Evolutionary conservation across 805 yeast genomes (phyloP).

Genomic region (Metschnikowia koreensis): DNA sequence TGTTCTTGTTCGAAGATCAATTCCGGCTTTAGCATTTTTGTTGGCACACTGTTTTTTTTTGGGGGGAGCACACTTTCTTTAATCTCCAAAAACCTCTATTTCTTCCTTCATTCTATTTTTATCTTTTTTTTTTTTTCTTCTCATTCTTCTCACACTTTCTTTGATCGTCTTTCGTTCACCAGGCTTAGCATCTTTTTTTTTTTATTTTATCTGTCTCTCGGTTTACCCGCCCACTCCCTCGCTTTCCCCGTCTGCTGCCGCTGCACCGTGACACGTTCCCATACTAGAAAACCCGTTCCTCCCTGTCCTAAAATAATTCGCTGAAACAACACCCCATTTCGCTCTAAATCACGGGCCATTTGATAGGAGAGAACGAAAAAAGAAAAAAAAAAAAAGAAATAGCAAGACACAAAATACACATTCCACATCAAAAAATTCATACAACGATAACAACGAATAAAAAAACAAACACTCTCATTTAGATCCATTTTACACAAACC

Average conservation of each 20-base stretch:
- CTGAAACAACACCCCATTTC: conserved; percentile 1
- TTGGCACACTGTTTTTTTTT: no score
- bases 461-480: neutral
- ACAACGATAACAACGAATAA: neutral
- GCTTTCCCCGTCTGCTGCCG: neutral
- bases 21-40: no score
- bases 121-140: neutral
- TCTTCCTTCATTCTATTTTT: no score
- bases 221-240: neutral
- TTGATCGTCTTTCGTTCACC: neutral
- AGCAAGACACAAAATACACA: no score
- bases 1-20: no score
- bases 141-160: neutral
- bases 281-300: conserved; percentile 5
- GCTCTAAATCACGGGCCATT: neutral
- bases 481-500: neutral
- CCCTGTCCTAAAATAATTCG: conserved; percentile 1
- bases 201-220: neutral
- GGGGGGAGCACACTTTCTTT: no score
- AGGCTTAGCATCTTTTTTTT: neutral
- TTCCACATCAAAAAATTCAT: no score
- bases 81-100: no score
- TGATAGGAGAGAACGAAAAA: neutral
- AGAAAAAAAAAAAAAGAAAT: neutral
- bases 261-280: conserved; percentile 2